These are phyloP conservation scores for Ophiostoma sp. DNA, from an alignment of 2,329 filamentous ascomycete species.

Conservation along the genomic window DNA sequence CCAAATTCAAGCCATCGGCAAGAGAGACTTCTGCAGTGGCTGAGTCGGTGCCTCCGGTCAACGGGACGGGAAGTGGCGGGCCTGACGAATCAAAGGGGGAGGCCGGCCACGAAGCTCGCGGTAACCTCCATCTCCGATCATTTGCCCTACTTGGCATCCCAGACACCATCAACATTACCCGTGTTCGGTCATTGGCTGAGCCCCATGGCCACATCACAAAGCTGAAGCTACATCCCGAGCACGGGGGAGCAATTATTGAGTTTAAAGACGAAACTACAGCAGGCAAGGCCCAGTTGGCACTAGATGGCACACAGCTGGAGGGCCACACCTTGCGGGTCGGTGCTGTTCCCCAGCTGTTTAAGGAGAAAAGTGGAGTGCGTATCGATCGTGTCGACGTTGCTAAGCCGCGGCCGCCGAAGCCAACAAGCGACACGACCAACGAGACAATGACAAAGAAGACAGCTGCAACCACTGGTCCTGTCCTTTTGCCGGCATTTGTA, in stretches of 20 bases:
- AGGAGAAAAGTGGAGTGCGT: constrained; percentile 43
- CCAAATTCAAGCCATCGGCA: constrained; percentile 52
- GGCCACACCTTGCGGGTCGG: constrained; percentile 49
- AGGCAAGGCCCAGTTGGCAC: constrained; percentile 61
- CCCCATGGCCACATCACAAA: constrained; percentile 63
- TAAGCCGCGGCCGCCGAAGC: constrained; percentile 33
- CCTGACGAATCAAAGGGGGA: constrained; percentile 33
- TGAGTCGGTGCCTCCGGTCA: constrained; percentile 31
- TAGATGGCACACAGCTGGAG: constrained; percentile 52
- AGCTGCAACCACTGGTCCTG: not conserved
- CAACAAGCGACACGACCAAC: constrained; percentile 26
- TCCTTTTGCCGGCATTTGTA: constrained; percentile 26
- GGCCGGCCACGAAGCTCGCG: constrained; percentile 23
- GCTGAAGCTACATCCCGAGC: constrained; percentile 71
- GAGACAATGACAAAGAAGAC: constrained; percentile 29
- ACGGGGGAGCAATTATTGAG: constrained; percentile 81
- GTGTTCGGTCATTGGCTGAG: constrained; percentile 67
- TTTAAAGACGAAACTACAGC: constrained; percentile 64
- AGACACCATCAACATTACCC: constrained; percentile 85
- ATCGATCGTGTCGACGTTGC: constrained; percentile 39
- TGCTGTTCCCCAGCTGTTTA: constrained; percentile 49
- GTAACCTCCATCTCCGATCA: constrained; percentile 40
- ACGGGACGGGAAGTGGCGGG: constrained; percentile 37
- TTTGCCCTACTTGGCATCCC: constrained; percentile 79
- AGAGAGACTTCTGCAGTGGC: constrained; percentile 35